Evolutionary conservation across 352 stramenopile species (phyloP), one percentile per base, ranked within the genome.

Genomic region (Phytophthora constricta): DNA sequence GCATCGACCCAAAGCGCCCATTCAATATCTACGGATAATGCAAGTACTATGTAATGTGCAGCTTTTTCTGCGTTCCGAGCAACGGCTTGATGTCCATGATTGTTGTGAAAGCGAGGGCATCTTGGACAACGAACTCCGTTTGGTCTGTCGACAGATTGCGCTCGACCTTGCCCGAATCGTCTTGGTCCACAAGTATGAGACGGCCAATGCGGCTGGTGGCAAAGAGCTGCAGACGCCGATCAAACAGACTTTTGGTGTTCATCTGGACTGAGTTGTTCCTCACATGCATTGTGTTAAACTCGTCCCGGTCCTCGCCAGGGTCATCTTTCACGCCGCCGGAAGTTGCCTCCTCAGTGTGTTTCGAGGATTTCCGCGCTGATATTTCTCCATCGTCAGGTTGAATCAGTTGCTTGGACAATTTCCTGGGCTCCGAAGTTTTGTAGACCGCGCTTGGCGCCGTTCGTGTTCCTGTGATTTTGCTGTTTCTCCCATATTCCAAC

Each of bases 51-150:
- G 22, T 28, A 20, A 51, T 34, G 23, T 55, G 26, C 9, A 75
- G 52, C 22, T 72, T 62, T 42, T 63, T 64, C 14, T 71, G 50
- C 37, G 72, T 74, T 5, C 58, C 50, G 4, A 83, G 55, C 19
- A 80, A 26, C 5, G 58, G 61, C 42, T 78, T 75, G 65, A 78
- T 79, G 27, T 83, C 71, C 37, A 70, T 51, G 59, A 79, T 74
- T 9, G 41, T 65, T n/a, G 76, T 62, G 45, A 45, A 54, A 20
- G 68, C 53, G 13, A 83, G 58, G 4, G 63, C 64, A 25, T 83
- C 70, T 1, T 58, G 48, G 14, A 71, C 63, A 5, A 58, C 53
- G 39, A 65, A 80, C 59, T 80, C 70, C 26, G 46, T 59, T 22
- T 63, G 58, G 0, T 54, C 54, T 2, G 52, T n/a, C 0, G 54